These are phyloP conservation scores for Candida khao-thaluensis DNA, from an alignment of 805 yeast genomes.

Conservation along the genomic window DNA sequence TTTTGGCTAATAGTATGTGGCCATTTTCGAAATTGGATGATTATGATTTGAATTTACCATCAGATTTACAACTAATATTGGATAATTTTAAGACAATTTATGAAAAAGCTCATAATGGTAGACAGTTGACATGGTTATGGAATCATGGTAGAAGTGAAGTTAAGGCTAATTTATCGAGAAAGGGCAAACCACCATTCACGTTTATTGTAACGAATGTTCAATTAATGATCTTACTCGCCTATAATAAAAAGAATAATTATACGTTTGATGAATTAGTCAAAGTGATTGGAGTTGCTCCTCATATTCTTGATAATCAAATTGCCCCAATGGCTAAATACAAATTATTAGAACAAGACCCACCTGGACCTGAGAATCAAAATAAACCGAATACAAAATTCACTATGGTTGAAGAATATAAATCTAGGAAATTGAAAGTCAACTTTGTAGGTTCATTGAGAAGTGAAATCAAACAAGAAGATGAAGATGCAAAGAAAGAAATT, in stretches of 20 bases:
- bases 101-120: slow-evolving; percentile 73
- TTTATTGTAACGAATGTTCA: slow-evolving; percentile 85
- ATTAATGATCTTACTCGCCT: slow-evolving; percentile 82
- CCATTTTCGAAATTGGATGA: slow-evolving; percentile 55
- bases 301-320: slow-evolving; percentile 72
- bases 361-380: slow-evolving; percentile 51
- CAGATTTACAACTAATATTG: slow-evolving; percentile 60
- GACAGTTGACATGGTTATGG: slow-evolving; percentile 96
- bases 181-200: slow-evolving; percentile 76
- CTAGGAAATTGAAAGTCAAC: slow-evolving; percentile 80
- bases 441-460: slow-evolving; percentile 60
- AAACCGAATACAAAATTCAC: slow-evolving; percentile 56
- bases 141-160: slow-evolving; percentile 89
- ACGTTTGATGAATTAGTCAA: slow-evolving; percentile 61
- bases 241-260: slow-evolving; percentile 63
- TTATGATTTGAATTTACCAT: slow-evolving; percentile 57
- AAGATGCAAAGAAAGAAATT: slow-evolving; percentile 74
- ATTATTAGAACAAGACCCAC: slow-evolving; percentile 65
- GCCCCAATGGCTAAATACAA: slow-evolving; percentile 77
- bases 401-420: slow-evolving; percentile 77
- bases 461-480: slow-evolving; percentile 59
- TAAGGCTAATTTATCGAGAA: slow-evolving; percentile 77
- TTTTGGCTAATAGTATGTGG: slow-evolving; percentile 90
- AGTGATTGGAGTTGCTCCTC: slow-evolving; percentile 64
- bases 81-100: slow-evolving; percentile 69